Base-by-base conservation (phyloP, 768 basidiomycete genomes). In the Pisolithus sp. region DNA sequence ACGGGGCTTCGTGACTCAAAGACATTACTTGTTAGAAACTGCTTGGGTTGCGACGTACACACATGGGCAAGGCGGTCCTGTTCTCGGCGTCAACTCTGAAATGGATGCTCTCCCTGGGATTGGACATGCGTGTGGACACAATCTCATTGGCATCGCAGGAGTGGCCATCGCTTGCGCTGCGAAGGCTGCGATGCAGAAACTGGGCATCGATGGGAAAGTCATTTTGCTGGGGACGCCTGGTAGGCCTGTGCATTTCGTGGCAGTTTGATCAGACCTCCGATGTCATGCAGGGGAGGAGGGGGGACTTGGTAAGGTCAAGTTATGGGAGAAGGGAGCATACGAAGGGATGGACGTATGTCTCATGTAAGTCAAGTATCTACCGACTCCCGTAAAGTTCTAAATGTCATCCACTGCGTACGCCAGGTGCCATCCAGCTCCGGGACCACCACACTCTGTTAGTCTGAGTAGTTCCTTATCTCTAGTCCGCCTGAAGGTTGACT, bases 401-500 rank as follows among this genome's bases (percentile, higher is more conserved):
- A 26, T 44, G 50, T 28, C 7, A 31, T 34, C 23, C 53, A 21
- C 18, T 41, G 49, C 21, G 53, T 8, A 1, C 24, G 43, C 44
- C 21, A 89, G 89, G 85, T 90, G 85, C 57, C 89, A 89, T 57
- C 87, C 90, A 15, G 86, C 85, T 38, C 83, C 88, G 17, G 89
- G 90, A 1, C 87, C 87, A 1, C 74, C 80, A 5, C 76, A 77
- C 7, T 85, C 82, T 4, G 78, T 85, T 36, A 86, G 81, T 54
- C 70, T 91, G 36, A 79, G 76, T 45, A 73, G 80, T 54, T 81
- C 73, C 56, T 75, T 90, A 5, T 86, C 89, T 3, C 53, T 89
- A 17, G 74, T 83, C 50, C 69, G 77, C 8, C 57, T 88, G 10
- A 62, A 71, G 3, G 81, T 83, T 2, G 85, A 89, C 64, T 91